phyloP scores from a whole-genome alignment of 257 asterid genomes.

The Plectranthus barbatus region DNA sequence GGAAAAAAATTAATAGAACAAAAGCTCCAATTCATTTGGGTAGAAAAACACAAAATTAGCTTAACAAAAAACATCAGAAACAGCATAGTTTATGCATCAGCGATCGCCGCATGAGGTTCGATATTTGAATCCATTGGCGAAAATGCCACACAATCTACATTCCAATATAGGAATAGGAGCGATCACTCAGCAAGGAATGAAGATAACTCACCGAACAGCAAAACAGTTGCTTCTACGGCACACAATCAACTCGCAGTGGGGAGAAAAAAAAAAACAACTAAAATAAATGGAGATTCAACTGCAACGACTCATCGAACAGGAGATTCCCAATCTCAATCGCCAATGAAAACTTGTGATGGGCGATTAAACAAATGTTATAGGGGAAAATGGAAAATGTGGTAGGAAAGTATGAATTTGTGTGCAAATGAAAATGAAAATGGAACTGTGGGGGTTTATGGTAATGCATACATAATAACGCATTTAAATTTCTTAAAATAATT shows the following conservation, averaged over 20 bases:
- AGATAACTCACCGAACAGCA: slow-evolving; percentile 11
- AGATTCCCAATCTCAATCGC: neutral
- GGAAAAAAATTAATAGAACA: neutral
- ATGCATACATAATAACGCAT: too few species aligned
- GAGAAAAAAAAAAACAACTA: neutral
- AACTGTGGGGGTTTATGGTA: neutral
- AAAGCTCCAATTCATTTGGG: neutral
- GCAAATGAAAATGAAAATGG: neutral
- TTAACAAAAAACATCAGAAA: neutral
- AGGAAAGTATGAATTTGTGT: neutral
- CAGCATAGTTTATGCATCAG: neutral
- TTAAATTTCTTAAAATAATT: too few species aligned
- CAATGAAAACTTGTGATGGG: slow-evolving; percentile 21
- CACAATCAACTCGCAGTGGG: slow-evolving; percentile 10
- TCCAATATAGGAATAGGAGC: slow-evolving; percentile 8
- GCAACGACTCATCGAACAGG: slow-evolving; percentile 16
- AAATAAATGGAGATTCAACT: neutral
- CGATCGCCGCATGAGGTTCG: neutral
- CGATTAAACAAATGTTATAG: slow-evolving; percentile 1
- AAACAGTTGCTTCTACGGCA: slow-evolving; percentile 19
- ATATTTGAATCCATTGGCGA: neutral
- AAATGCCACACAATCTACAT: neutral
- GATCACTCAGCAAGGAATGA: slow-evolving; percentile 19
- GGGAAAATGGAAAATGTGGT: neutral
- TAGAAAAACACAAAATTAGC: neutral